Base-by-base conservation (phyloP, 2,329 filamentous ascomycete species). In the Fusarium chaquense region DNA sequence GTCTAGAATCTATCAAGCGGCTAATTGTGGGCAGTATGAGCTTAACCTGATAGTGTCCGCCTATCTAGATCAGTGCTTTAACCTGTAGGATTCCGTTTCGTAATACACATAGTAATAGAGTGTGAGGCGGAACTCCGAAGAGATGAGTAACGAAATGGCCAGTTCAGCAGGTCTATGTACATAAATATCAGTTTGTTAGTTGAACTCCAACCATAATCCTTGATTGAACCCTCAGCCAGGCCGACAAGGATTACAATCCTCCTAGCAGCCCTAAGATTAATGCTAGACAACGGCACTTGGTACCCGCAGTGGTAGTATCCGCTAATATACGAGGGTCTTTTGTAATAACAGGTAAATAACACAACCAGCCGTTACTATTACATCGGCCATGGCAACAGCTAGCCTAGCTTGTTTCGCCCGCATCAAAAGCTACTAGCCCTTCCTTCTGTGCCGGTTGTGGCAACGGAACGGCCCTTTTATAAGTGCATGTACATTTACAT, bases 341-440 rank as follows among this genome's bases (percentile, higher is more conserved):
- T 53, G 50, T 43, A 53, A 53, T 53, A 53, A 53, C 50, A 43
- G 36, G 50, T 53, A 53, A 53, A 53, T 53, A 53, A 53, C 50
- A 41, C 50, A 32, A 33, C 26, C 10, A 43, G 50, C 38, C 38
- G 26, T 41, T 41, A 15, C 26, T n/a, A 18, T 46, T 46, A 53
- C 49, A 51, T 51, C 24, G 24, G 24, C 24, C 49, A 36, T 36
- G 11, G 8, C 47, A 8, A 18, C 33, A 51, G 20, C 43, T 46
- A 43, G 41, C 41, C 43, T 46, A 43, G 41, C 41, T 43, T 28
- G 24, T 45, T 45, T 32, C 45, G 35, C 45, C 47, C 11, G 24
- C 32, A 51, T 51, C 33, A 38, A 38, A 49, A 40, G n/a, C 22
- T 43, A 26, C 40, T 43, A 24, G 5, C 10, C n/a, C 36, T 41